Base-by-base conservation (phyloP, 2,329 filamentous ascomycete species). In the Fusarium buharicum region DNA sequence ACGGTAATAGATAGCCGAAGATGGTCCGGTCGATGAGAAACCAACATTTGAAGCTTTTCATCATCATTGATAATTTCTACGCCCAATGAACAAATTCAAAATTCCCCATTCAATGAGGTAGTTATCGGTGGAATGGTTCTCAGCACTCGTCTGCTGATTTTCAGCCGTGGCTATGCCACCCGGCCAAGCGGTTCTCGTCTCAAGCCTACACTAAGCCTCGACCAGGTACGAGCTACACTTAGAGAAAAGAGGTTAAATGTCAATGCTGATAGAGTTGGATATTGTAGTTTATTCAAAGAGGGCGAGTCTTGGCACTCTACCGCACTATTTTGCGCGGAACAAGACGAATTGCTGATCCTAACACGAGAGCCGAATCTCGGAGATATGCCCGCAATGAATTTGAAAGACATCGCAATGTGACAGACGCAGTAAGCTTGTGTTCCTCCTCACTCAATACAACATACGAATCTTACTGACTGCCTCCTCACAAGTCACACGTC, bases 381-480 rank as follows among this genome's bases (percentile, higher is more conserved):
- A 76, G 75, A 50, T 87, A 82, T 72, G 86, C 81, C 31, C 81
- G 85, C 17, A 81, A 82, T 55, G 86, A 89, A 70, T 87, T 89
- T 69, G 83, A 87, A 72, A 79, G 85, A 53, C 82, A 87, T 66
- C 80, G 81, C 20, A 64, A 75, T 50, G 84, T 88, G 41, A 82
- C 80, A 2, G 86, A 89, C 68, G 64, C 84, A 50, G 85, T 87
- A 73, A 40, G 82, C 77, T 31, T 16, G n/a, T n/a, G n/a, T n/a
- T 24, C 6, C 10, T 17, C 16, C 6, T 16, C 16, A 18, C 18
- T 27, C 6, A 16, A 8, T n/a, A 37, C 17, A 41, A 12, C 36
- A 41, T 10, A 14, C 6, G 34, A 34, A 14, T n/a, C 51, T 70
- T n/a, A 67, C 50, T 48, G 13, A 37, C 17, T 33, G 2, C 22